A percentile compares a stretch with the other conserved stretches of the same genome.
Evolutionary conservation across 2,329 filamentous ascomycete genomes (phyloP).

Genomic region (Talaromyces sp.): DNA sequence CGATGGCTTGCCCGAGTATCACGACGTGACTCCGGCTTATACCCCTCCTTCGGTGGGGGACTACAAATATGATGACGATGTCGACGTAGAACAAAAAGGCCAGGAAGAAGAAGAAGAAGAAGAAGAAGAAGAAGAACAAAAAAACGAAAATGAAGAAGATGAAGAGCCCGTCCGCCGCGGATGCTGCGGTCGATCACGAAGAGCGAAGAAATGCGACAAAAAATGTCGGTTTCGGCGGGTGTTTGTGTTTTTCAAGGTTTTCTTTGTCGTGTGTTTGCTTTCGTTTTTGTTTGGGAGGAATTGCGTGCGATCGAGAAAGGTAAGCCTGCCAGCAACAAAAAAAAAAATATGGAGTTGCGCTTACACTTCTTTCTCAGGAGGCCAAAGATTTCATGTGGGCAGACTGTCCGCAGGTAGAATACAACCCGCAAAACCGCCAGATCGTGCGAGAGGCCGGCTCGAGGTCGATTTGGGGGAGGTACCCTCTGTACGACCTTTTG

Average conservation of each 20-base stretch:
- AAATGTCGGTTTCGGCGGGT: constrained; percentile 2
- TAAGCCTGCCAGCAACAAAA: background rate
- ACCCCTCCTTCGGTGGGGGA: background rate
- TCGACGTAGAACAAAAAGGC: background rate
- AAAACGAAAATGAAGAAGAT: too few relatives aligned
- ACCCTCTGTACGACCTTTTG: constrained; percentile 27
- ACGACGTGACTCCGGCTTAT: background rate
- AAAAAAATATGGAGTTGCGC: background rate
- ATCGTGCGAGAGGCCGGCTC: constrained; percentile 16
- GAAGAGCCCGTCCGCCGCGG: background rate
- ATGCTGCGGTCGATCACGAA: background rate
- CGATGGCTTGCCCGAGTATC: background rate
- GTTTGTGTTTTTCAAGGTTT: constrained; percentile 2
- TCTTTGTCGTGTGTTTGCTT: background rate
- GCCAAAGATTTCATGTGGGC: background rate
- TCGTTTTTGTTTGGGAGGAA: constrained; percentile 6
- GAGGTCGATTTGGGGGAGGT: constrained; percentile 22
- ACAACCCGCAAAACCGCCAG: constrained; percentile 8
- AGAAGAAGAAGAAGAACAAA: background rate
- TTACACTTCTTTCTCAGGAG: background rate
- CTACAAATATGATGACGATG: background rate
- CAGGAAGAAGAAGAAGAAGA: background rate
- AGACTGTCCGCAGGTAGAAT: background rate
- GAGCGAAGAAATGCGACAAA: background rate
- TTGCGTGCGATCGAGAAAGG: background rate